Evolutionary conservation across 768 basidiomycete genomes (phyloP).

Genomic region (Thelephora aurantiotincta): DNA sequence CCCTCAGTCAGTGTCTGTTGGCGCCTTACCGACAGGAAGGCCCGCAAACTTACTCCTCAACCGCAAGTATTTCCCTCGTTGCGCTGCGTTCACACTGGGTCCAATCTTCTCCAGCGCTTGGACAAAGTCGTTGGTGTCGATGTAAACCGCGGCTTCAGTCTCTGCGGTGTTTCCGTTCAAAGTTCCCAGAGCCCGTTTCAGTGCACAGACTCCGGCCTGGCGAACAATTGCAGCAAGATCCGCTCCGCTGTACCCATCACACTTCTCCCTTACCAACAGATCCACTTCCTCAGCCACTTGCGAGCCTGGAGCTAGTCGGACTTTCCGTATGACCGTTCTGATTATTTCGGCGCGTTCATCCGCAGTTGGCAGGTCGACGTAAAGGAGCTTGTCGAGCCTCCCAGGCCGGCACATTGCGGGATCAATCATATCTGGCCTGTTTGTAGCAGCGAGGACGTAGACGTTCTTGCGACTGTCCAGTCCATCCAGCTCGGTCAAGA

Average conservation of each 20-base stretch:
- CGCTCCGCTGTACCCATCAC: slow-evolving; percentile 87
- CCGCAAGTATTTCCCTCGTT: slow-evolving; percentile 72
- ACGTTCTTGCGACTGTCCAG: slow-evolving; percentile 77
- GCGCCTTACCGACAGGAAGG: slow-evolving; percentile 25
- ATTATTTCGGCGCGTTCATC: slow-evolving; percentile 76
- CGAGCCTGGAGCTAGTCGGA: slow-evolving; percentile 36
- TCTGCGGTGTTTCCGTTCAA: slow-evolving; percentile 41
- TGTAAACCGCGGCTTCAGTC: slow-evolving; percentile 24
- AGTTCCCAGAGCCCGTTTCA: slow-evolving; percentile 53
- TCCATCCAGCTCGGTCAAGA: slow-evolving; percentile 88
- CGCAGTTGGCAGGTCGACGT: slow-evolving; percentile 72
- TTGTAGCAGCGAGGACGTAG: slow-evolving; percentile 91
- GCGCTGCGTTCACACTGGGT: slow-evolving; percentile 73
- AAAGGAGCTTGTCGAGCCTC: slow-evolving; percentile 84
- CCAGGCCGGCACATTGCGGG: slow-evolving; percentile 98
- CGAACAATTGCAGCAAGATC: slow-evolving; percentile 81
- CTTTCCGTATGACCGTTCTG: slow-evolving; percentile 53
- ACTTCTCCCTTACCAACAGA: slow-evolving; percentile 40
- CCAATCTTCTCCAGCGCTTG: slow-evolving; percentile 65
- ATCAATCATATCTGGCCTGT: slow-evolving; percentile 94
- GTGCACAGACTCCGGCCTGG: slow-evolving; percentile 80
- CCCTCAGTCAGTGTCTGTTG: slow-evolving; percentile 9
- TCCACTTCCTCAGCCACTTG: slow-evolving; percentile 15
- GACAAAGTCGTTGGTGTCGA: slow-evolving; percentile 55
- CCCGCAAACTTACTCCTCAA: slow-evolving; percentile 78